phyloP scores from a whole-genome alignment of 169 alveolate genomes.

The Cryptosporidium ubiquitum region DNA sequence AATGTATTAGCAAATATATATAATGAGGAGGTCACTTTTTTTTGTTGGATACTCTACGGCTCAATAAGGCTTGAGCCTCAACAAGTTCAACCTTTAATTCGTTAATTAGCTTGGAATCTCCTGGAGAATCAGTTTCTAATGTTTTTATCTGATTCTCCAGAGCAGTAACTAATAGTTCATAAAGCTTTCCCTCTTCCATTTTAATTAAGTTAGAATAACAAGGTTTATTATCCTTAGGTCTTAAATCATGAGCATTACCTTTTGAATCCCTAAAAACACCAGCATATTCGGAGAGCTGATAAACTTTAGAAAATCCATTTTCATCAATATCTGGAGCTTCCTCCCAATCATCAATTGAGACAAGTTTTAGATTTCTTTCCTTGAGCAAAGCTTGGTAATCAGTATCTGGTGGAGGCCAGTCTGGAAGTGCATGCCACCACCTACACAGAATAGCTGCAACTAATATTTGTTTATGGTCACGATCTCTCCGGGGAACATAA shows the following conservation, averaged over 20 bases:
- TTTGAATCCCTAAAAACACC: conserved; percentile 89
- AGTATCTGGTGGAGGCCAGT: conserved; percentile 92
- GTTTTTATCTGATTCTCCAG: conserved; percentile 81
- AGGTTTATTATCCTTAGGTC: conserved; percentile 91
- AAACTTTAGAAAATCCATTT: conserved; percentile 87
- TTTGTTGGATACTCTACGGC: conserved; percentile 27
- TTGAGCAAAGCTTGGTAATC: conserved; percentile 82
- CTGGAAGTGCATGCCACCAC: conserved; percentile 94
- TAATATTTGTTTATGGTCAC: conserved; percentile 65
- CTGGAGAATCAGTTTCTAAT: conserved; percentile 74
- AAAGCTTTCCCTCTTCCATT: conserved; percentile 78
- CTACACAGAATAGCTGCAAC: conserved; percentile 78
- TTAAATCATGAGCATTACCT: conserved; percentile 91
- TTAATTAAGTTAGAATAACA: conserved; percentile 84
- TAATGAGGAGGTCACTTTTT: neutral
- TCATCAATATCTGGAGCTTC: conserved; percentile 88
- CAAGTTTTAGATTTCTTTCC: conserved; percentile 84
- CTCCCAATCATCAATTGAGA: conserved; percentile 87
- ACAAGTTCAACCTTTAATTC: conserved; percentile 55
- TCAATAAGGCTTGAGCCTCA: conserved; percentile 44
- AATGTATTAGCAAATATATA: neutral
- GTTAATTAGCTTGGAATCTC: conserved; percentile 66
- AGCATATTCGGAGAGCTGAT: conserved; percentile 87
- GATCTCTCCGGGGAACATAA: conserved; percentile 67
- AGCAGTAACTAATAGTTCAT: conserved; percentile 82